phyloP scores from a whole-genome alignment of 2,329 filamentous ascomycete species.

The Hypoxylon sp. region DNA sequence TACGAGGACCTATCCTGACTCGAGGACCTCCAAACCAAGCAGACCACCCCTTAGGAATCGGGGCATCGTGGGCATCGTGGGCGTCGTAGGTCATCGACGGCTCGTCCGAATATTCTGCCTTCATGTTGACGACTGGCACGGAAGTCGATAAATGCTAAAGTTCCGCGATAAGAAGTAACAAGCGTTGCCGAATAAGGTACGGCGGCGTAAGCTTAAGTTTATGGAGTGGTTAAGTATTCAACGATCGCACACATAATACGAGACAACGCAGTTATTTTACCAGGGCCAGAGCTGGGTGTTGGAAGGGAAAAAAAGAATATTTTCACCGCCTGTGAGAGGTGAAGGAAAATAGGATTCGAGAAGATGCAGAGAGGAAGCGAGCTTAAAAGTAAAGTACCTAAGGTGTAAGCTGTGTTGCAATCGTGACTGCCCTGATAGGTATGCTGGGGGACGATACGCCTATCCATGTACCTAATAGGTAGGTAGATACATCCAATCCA shows the following conservation, averaged over 20 bases:
- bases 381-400: constrained; percentile 29
- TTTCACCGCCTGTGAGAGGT: background rate
- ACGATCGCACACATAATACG: constrained; percentile 27
- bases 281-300: constrained; percentile 5
- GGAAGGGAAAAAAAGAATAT: constrained; percentile 15
- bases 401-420: constrained; percentile 21
- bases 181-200: constrained; percentile 4
- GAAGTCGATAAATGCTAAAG: background rate
- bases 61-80: constrained; percentile 66
- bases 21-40: constrained; percentile 58
- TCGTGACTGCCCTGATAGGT: constrained; percentile 19
- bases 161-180: background rate
- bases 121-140: constrained; percentile 35
- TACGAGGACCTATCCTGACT: constrained; percentile 66
- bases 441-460: constrained; percentile 14
- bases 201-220: constrained; percentile 33
- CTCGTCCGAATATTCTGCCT: constrained; percentile 47
- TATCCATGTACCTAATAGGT: constrained; percentile 31
- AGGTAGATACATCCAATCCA: constrained; percentile 11
- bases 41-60: constrained; percentile 53
- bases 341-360: constrained; percentile 24
- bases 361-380: constrained; percentile 23
- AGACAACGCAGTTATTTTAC: constrained; percentile 2
- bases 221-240: constrained; percentile 13
- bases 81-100: constrained; percentile 57